Base-by-base conservation (phyloP, 306 rosid genomes). In the Sicyos baderoa region DNA sequence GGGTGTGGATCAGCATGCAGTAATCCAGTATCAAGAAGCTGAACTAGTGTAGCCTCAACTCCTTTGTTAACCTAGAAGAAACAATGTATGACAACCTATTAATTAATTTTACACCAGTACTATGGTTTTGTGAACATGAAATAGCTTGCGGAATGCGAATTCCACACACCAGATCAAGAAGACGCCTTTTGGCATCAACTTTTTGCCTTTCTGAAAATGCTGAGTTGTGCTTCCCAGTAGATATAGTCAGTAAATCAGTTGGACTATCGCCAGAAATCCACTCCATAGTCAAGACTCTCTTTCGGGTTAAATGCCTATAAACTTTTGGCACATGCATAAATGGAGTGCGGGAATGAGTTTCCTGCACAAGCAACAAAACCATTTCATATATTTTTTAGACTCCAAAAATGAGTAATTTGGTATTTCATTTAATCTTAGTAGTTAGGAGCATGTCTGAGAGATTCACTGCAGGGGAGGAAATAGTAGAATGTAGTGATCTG, bases 1-100 rank as follows among this genome's bases (percentile, higher is more conserved):
- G 98, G 86, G 79, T 92, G 98, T 71, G 96, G 98, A 87, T 92
- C 98, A 72, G 98, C 98, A 78, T 92, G 98, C 76, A 89, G 75
- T 80, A 92, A 82, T 73, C 98, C 96, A 7, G 98, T 92, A 85
- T 92, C 98, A 56, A 92, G 96, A 74, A 92, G 96, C 72, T 92
- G 98, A 75, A 87, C 87, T 73, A 92, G 79, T 56, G 89, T 80
- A 75, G 96, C 85, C 83, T 92, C 96, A 78, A 89, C 95, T 73
- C 98, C 98, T 81, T 87, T 89, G 78, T 74, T 87, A 68, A 92
- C 93, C 98, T 92, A 83, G 74, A 83, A 69, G 47, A 78, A 60
- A 55, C 65, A 67, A 60, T 19, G 76, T 48, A 59, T 45, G 82
- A 73, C 22, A 35, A 73, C 73, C 75, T 18, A 32, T 74, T 67